These are phyloP conservation scores for Teunomyces gatunensis DNA, from an alignment of 805 yeast genomes.

Conservation along the genomic window DNA sequence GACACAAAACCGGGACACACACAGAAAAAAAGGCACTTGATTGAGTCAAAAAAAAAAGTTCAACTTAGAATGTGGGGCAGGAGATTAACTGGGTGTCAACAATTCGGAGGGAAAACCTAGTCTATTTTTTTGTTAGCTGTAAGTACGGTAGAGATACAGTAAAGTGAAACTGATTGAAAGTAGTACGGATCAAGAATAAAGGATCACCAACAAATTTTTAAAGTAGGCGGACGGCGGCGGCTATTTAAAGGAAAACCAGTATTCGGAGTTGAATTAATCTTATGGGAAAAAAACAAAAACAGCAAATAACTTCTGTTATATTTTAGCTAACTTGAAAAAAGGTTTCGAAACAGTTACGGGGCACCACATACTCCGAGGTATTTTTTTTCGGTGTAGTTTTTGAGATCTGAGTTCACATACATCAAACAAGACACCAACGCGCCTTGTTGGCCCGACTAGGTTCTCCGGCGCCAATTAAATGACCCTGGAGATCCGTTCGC, in stretches of 20 bases:
- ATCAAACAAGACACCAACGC: background rate
- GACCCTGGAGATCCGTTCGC: background rate
- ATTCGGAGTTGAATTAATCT: background rate
- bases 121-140: background rate
- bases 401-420: background rate
- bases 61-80: background rate
- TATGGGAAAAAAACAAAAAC: background rate
- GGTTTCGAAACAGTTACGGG: background rate
- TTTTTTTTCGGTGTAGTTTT: no score
- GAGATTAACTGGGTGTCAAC: background rate
- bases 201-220: background rate
- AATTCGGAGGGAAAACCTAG: background rate
- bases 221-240: background rate
- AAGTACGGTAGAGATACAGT: background rate
- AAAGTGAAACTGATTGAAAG: background rate
- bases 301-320: background rate
- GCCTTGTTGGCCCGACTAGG: background rate
- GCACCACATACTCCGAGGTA: background rate
- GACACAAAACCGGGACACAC: background rate
- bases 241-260: background rate
- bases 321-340: background rate
- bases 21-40: background rate
- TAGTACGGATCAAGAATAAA: background rate
- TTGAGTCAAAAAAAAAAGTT: background rate
- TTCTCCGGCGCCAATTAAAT: background rate